phyloP scores from a whole-genome alignment of 2,329 filamentous ascomycete genomes.

The Elsinoe arachidis region DNA sequence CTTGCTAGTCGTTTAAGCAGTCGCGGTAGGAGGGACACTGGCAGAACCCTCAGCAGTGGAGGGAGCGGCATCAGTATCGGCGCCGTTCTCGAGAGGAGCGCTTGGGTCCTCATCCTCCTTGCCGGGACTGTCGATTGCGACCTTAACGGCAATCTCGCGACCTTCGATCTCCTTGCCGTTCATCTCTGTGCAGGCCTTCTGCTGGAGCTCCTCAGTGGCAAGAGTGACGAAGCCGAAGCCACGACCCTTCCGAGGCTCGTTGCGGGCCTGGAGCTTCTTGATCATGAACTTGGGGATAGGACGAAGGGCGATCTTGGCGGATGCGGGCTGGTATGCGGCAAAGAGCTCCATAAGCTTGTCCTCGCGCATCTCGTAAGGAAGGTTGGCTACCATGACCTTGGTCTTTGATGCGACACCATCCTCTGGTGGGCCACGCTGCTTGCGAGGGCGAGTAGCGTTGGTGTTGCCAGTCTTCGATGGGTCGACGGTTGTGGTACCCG shows the following conservation, averaged over 20 bases:
- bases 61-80: constrained; percentile 25
- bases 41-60: constrained; percentile 29
- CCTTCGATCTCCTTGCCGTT: constrained; percentile 99
- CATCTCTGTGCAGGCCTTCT: constrained; percentile 97
- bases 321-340: constrained; percentile 79
- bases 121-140: constrained; percentile 97
- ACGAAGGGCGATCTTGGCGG: constrained; percentile 96
- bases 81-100: constrained; percentile 37
- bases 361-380: constrained; percentile 95
- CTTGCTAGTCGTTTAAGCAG: not conserved
- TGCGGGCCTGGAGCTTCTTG: constrained; percentile 98
- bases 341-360: constrained; percentile 99
- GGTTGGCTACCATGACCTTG: constrained; percentile 99
- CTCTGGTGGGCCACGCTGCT: constrained; percentile 89
- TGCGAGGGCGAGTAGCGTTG: constrained; percentile 49
- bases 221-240: constrained; percentile 98
- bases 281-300: constrained; percentile 99
- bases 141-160: constrained; percentile 98
- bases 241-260: constrained; percentile 96
- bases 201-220: constrained; percentile 87
- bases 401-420: constrained; percentile 98
- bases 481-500: constrained; percentile 35
- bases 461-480: constrained; percentile 33
- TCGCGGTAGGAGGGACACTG: constrained; percentile 18
- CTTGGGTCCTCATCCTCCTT: constrained; percentile 78